phyloP scores from a whole-genome alignment of 495 filamentous ascomycete genomes.

The Penicillium argentinense region DNA sequence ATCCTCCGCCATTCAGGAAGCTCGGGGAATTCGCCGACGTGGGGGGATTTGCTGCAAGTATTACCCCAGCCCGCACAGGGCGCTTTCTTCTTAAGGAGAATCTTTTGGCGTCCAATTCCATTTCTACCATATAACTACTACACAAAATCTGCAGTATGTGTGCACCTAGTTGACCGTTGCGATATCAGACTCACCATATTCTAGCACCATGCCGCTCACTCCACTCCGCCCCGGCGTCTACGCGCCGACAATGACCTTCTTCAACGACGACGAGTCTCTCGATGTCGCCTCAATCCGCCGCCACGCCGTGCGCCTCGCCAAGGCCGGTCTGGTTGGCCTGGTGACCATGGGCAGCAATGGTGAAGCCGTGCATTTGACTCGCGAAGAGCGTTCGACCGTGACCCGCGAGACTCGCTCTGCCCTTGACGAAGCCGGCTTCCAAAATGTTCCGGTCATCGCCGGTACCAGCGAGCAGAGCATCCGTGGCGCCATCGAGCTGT shows the following conservation, averaged over 20 bases:
- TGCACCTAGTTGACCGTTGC: too few relatives aligned
- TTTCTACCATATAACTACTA: too few relatives aligned
- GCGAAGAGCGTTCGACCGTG: conserved; percentile 71
- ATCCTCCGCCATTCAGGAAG: conserved; percentile 25
- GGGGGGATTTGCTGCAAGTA: conserved; percentile 15
- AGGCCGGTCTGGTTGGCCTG: conserved; percentile 77
- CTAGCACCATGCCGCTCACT: conserved; percentile 41
- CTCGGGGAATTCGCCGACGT: conserved; percentile 30
- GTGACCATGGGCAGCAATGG: conserved; percentile 91
- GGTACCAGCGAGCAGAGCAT: conserved; percentile 79
- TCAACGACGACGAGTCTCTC: conserved; percentile 80
- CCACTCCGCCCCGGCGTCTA: conserved; percentile 84
- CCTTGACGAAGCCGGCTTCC: conserved; percentile 77
- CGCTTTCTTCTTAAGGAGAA: too few relatives aligned
- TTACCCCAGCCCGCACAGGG: too few relatives aligned
- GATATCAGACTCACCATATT: too few relatives aligned
- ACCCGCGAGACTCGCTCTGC: conserved; percentile 79
- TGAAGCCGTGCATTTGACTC: conserved; percentile 80
- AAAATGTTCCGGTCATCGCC: conserved; percentile 73
- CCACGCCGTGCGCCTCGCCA: conserved; percentile 78
- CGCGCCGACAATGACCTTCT: conserved; percentile 89
- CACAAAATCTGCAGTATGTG: neutral
- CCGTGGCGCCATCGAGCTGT: conserved; percentile 71
- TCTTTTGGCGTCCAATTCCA: too few relatives aligned
- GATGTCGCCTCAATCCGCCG: conserved; percentile 76